phyloP scores from a whole-genome alignment of 176 grass and related monocot species.

The Microstegium vimineum region DNA sequence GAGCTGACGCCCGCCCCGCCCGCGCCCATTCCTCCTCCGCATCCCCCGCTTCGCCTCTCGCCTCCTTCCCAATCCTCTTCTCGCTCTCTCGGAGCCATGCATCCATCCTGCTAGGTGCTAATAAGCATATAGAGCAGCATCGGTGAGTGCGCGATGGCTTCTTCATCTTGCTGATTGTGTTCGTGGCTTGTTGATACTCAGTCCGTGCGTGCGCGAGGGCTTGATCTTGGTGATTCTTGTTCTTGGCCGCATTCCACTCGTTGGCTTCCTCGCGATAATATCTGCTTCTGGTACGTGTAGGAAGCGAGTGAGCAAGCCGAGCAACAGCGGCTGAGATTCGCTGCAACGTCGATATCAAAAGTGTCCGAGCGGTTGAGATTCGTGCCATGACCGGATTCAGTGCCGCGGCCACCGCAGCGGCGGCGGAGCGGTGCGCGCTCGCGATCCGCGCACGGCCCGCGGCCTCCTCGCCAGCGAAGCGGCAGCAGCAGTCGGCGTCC shows the following conservation, averaged over 20 bases:
- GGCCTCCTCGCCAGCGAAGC: constrained; percentile 8
- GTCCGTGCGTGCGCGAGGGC: background rate
- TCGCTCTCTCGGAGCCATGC: background rate
- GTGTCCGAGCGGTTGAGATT: background rate
- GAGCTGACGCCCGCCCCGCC: background rate
- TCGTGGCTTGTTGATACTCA: background rate
- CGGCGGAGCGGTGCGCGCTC: constrained; percentile 36
- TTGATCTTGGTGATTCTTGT: background rate
- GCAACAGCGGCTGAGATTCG: background rate
- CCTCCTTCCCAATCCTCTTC: background rate
- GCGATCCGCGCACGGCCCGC: constrained; percentile 33
- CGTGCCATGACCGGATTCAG: constrained; percentile 42
- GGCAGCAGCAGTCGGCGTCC: background rate
- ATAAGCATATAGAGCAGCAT: background rate
- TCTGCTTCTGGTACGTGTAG: background rate
- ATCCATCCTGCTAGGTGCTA: background rate
- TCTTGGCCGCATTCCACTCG: background rate
- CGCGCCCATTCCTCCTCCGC: constrained; percentile 20
- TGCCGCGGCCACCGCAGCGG: constrained; percentile 13
- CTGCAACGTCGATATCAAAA: background rate
- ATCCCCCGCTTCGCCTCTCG: constrained; percentile 17
- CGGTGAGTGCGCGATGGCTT: background rate
- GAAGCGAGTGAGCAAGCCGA: background rate
- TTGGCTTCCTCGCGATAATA: background rate
- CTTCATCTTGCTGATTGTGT: background rate